Evolutionary conservation across 192 early-diverging fungal genomes (phyloP).

Genomic region (Mortierella alpina): DNA sequence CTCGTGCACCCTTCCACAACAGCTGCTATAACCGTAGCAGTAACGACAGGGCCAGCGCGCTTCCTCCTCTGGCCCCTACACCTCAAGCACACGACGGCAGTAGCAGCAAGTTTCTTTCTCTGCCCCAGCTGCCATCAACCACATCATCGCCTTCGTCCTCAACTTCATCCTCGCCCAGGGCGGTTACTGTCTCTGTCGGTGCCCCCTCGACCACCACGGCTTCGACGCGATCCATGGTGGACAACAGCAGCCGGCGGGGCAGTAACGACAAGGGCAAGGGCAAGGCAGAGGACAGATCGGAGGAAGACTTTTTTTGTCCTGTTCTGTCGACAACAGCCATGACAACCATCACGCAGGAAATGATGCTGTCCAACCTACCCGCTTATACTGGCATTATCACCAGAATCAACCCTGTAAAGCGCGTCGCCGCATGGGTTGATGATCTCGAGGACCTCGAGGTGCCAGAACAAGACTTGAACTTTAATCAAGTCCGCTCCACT

Average conservation of each 20-base stretch:
- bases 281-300: too few relatives aligned
- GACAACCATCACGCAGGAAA: constrained; percentile 48
- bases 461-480: constrained; percentile 39
- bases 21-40: background rate
- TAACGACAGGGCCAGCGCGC: background rate
- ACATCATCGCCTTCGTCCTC: constrained; percentile 22
- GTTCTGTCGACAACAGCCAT: constrained; percentile 17
- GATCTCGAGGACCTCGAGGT: constrained; percentile 43
- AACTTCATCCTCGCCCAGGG: constrained; percentile 20
- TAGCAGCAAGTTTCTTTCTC: background rate
- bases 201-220: constrained; percentile 18
- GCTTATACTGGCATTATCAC: constrained; percentile 40
- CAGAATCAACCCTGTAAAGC: constrained; percentile 44
- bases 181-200: constrained; percentile 21
- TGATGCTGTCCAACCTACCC: constrained; percentile 41
- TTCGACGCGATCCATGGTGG: constrained; percentile 9
- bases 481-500: constrained; percentile 29
- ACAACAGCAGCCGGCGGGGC: background rate
- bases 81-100: too few relatives aligned
- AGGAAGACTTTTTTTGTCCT: constrained; percentile 3
- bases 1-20: background rate
- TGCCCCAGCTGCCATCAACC: background rate
- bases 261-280: constrained; percentile 1
- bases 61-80: background rate
- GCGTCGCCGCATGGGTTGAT: constrained; percentile 47